Evolutionary conservation across 495 filamentous ascomycete species (phyloP).

Genomic region (Hypoxylon trugodes): DNA sequence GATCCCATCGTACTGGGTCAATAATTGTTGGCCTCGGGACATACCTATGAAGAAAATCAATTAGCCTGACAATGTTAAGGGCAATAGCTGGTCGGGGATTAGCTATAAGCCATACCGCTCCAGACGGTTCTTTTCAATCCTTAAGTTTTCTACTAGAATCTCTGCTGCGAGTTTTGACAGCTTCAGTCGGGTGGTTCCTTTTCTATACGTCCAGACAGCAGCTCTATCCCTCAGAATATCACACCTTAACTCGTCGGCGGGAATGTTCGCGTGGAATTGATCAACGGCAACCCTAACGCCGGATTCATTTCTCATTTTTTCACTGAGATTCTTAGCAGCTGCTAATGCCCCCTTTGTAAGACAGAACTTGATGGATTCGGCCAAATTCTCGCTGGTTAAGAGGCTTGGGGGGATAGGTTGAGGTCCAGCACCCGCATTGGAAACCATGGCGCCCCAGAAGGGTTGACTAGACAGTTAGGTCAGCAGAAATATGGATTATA

Average conservation of each 20-base stretch:
- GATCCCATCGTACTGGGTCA: conserved; percentile 25
- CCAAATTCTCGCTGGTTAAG: background rate
- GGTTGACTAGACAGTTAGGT: background rate
- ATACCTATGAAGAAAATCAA: conserved; percentile 12
- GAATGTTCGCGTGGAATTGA: conserved; percentile 5
- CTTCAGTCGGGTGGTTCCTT: background rate
- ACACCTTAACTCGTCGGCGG: background rate
- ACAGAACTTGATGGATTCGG: conserved; percentile 1
- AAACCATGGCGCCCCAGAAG: background rate
- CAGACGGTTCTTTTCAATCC: background rate
- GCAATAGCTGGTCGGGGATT: background rate
- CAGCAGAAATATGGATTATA: background rate
- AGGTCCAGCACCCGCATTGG: background rate
- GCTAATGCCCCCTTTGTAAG: background rate
- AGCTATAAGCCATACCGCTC: conserved; percentile 16
- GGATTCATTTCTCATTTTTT: conserved; percentile 12
- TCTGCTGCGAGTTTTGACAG: conserved; percentile 1
- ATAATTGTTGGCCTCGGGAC: conserved; percentile 25
- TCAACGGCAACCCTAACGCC: conserved; percentile 1
- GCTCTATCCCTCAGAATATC: conserved; percentile 9
- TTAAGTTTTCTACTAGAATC: background rate
- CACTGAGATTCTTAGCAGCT: background rate
- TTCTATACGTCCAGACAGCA: conserved; percentile 1
- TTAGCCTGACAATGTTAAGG: background rate
- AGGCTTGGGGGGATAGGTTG: background rate